A percentile compares a stretch with the other conserved stretches of the same genome.
These are phyloP conservation scores for Neolecta irregularis DNA, from an alignment of 1,139 yeast species.

Conservation along the genomic window DNA sequence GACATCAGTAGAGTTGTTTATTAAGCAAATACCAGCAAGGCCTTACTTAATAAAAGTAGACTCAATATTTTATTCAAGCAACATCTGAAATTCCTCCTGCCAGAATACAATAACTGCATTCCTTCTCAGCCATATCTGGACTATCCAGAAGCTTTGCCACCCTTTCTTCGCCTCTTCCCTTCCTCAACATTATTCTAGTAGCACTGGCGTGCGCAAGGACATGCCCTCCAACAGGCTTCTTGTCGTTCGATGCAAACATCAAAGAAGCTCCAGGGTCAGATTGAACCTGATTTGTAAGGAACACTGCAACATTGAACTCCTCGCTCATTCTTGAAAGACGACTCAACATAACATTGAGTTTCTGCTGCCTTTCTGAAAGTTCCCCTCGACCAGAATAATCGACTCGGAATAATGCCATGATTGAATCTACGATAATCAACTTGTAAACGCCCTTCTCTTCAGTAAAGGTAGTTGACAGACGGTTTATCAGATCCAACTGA, in stretches of 20 bases:
- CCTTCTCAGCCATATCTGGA: constrained; percentile 48
- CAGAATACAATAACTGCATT: constrained; percentile 37
- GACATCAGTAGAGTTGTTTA: too few species aligned
- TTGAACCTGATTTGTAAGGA: constrained; percentile 48
- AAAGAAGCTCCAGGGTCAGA: constrained; percentile 58
- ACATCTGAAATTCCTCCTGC: constrained; percentile 41
- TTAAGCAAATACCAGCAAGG: too few species aligned
- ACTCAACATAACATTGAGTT: constrained; percentile 41
- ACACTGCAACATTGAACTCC: constrained; percentile 44
- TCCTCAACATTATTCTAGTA: constrained; percentile 39
- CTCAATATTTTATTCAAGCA: too few species aligned
- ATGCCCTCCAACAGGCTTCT: constrained; percentile 54
- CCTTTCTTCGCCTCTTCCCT: constrained; percentile 51
- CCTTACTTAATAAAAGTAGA: too few species aligned
- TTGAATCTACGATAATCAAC: constrained; percentile 34
- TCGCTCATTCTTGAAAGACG: constrained; percentile 40
- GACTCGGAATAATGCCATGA: constrained; percentile 48
- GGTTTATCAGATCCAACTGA: constrained; percentile 42
- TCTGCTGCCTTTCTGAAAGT: constrained; percentile 45
- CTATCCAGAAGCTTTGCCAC: constrained; percentile 49
- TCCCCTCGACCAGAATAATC: constrained; percentile 44
- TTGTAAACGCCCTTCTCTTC: constrained; percentile 29
- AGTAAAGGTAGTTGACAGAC: constrained; percentile 34
- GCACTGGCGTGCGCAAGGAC: constrained; percentile 34
- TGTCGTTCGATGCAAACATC: constrained; percentile 45